Conservation (phyloP, 805 yeast genomes). For the Cephaloascus fragrans region DNA sequence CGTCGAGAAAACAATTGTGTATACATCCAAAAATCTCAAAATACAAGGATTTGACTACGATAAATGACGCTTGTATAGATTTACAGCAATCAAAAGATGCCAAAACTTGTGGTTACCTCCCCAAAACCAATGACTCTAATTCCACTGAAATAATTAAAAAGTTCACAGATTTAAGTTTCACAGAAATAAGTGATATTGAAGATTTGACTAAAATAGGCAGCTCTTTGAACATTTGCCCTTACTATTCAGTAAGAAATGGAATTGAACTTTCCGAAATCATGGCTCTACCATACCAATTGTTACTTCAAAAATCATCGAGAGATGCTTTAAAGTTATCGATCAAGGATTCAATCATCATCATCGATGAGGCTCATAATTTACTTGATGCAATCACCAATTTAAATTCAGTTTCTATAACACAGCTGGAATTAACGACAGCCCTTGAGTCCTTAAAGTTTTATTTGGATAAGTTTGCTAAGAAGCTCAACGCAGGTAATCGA, state of each 20-base stretch:
- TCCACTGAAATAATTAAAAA: conserved; percentile 21
- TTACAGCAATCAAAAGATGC: conserved; percentile 32
- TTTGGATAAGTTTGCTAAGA: conserved; percentile 46
- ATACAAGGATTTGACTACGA: conserved; percentile 35
- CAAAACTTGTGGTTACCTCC: conserved; percentile 7
- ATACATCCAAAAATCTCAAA: conserved; percentile 53
- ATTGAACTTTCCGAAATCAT: conserved; percentile 58
- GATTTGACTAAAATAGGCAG: conserved; percentile 59
- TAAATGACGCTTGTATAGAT: conserved; percentile 78
- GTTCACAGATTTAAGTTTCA: conserved; percentile 46
- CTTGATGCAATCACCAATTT: conserved; percentile 66
- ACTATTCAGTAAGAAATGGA: conserved; percentile 60
- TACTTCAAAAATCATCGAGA: conserved; percentile 55
- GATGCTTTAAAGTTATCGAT: conserved; percentile 48
- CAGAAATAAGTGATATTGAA: conserved; percentile 67
- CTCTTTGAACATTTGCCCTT: conserved; percentile 60
- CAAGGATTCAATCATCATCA: conserved; percentile 57
- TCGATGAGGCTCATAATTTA: conserved; percentile 91
- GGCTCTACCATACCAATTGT: conserved; percentile 77
- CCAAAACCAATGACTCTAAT: conserved; percentile 10
- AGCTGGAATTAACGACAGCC: conserved; percentile 35
- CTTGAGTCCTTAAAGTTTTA: conserved; percentile 44
- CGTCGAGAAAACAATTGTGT: conserved; percentile 80
- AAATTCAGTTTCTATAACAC: conserved; percentile 50
- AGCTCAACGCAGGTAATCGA: conserved; percentile 64